Conservation (phyloP, 176 grass and related monocot genomes). For the Oropetium thomaeum region DNA sequence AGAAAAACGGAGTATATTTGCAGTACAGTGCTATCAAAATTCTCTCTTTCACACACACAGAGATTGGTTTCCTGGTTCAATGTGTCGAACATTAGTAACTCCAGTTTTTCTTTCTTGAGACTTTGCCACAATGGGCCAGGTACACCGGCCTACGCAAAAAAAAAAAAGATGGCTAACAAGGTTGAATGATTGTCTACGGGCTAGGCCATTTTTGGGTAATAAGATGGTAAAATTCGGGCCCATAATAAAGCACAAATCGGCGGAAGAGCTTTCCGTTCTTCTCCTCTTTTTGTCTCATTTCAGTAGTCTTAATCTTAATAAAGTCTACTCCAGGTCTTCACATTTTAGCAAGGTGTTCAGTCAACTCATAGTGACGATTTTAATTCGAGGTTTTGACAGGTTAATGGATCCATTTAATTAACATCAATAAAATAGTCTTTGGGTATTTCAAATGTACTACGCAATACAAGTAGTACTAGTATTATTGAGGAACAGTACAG, state of each 20-base stretch:
- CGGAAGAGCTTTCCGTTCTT: not conserved
- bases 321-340: too few species aligned
- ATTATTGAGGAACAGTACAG: not conserved
- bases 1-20: too few species aligned
- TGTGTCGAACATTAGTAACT: too few species aligned
- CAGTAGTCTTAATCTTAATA: too few species aligned
- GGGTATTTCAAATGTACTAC: not conserved
- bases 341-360: not conserved
- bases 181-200: rapidly evolving
- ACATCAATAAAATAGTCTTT: too few species aligned
- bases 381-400: too few species aligned
- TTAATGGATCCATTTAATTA: too few species aligned
- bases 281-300: not conserved
- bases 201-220: rapidly evolving
- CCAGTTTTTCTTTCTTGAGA: not conserved
- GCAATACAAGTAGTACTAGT: too few species aligned
- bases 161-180: not conserved
- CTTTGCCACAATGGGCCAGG: not conserved
- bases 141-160: not conserved
- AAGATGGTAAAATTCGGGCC: not conserved
- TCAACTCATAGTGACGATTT: not conserved
- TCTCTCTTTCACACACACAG: too few species aligned
- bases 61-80: too few species aligned
- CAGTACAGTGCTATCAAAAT: too few species aligned
- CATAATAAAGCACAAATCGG: not conserved